A percentile compares a stretch with the other conserved stretches of the same genome.
phyloP scores from a whole-genome alignment of 108 stramenopile species.

The Skeletonema tropicum region DNA sequence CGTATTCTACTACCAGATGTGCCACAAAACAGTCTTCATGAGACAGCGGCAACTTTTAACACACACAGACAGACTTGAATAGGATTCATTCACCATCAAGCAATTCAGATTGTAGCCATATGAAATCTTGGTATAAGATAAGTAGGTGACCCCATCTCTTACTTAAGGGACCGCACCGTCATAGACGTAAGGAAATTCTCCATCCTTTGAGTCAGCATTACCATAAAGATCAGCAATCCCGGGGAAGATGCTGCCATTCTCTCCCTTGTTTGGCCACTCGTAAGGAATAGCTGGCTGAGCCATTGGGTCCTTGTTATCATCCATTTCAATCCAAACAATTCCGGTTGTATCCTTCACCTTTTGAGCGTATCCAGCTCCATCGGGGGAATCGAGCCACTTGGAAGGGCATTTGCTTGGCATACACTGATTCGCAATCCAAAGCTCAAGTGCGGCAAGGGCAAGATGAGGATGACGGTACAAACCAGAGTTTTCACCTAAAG shows the following conservation, averaged over 20 bases:
- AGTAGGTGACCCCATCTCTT: too few species aligned
- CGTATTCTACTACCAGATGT: too few species aligned
- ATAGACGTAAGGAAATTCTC: too few species aligned
- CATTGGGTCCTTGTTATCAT: slow-evolving; percentile 14
- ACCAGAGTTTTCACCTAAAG: slow-evolving; percentile 18
- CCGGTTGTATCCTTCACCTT: neutral
- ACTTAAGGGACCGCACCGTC: too few species aligned
- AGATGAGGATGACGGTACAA: slow-evolving; percentile 33
- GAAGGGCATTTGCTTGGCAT: slow-evolving; percentile 25
- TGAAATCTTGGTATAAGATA: too few species aligned
- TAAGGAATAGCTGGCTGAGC: slow-evolving; percentile 12
- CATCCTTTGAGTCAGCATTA: neutral
- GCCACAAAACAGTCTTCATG: too few species aligned
- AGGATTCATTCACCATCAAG: too few species aligned
- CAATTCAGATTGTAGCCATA: too few species aligned
- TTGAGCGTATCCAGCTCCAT: neutral
- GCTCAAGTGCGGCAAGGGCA: slow-evolving; percentile 31
- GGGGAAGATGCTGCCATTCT: neutral
- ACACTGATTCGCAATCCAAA: slow-evolving; percentile 38
- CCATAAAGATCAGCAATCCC: slow-evolving; percentile 5
- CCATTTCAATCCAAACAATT: slow-evolving; percentile 12
- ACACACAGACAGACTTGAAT: too few species aligned
- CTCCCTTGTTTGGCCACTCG: slow-evolving; percentile 4
- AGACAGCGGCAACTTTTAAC: too few species aligned
- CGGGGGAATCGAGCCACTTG: slow-evolving; percentile 4